phyloP scores from a whole-genome alignment of 139 green algal genomes.

The Prasinococcaceae sp. region DNA sequence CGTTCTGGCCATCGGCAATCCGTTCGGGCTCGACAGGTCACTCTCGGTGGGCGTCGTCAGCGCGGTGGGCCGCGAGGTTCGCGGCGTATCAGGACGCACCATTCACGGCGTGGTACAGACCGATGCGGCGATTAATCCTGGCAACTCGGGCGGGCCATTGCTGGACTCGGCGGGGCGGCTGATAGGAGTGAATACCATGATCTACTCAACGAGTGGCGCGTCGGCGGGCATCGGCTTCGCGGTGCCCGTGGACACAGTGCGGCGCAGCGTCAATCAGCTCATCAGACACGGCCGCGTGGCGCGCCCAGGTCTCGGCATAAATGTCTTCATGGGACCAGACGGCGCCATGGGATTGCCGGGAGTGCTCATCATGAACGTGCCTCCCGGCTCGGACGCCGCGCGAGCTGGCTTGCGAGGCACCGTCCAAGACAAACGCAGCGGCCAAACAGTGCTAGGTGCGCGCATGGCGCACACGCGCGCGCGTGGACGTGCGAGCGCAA shows the following conservation, averaged over 20 bases:
- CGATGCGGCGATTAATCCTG: constrained; percentile 32
- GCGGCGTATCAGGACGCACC: constrained; percentile 50
- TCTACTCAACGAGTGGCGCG: constrained; percentile 22
- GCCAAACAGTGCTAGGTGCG: no score
- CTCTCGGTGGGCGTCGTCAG: constrained; percentile 33
- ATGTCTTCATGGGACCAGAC: constrained; percentile 33
- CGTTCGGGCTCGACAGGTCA: constrained; percentile 25
- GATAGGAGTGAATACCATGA: constrained; percentile 26
- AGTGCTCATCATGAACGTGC: constrained; percentile 33
- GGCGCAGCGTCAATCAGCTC: constrained; percentile 37
- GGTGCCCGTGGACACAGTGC: constrained; percentile 34
- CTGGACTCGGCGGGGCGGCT: constrained; percentile 14
- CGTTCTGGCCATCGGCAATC: constrained; percentile 26
- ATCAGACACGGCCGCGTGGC: constrained; percentile 32
- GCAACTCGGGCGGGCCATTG: constrained; percentile 33
- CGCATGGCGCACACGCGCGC: no score
- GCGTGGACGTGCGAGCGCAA: no score
- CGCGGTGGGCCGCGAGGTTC: constrained; percentile 32
- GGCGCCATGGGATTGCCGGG: constrained; percentile 29
- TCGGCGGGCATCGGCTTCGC: constrained; percentile 35
- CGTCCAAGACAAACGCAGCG: no score
- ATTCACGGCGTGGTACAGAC: constrained; percentile 45
- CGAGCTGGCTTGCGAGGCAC: no score
- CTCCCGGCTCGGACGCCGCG: no score
- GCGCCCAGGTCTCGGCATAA: constrained; percentile 35